Base-by-base conservation (phyloP, 2,329 filamentous ascomycete genomes). In the Helicocarpus griseus region DNA sequence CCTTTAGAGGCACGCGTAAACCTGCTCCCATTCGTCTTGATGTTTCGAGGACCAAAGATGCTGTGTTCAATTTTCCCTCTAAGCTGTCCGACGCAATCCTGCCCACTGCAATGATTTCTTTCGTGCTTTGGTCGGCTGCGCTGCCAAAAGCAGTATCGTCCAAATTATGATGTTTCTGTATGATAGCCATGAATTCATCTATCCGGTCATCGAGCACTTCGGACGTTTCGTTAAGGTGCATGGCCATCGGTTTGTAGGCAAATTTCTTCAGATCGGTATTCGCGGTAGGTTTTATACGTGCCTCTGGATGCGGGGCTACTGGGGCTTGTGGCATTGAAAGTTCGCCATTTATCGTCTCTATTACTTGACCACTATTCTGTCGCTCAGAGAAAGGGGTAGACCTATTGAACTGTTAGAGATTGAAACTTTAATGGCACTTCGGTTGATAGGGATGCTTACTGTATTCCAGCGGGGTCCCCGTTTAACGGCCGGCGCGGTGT, bases 201-300 rank as follows among this genome's bases (percentile, higher is more conserved):
- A 98, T 96, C 60, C 89, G 80, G 69, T 97, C 91, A 69, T 98
- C 93, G 6, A 97, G 78, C 41, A 95, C 87, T 67, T 95, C 90
- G 4, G 91, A 95, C 0, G 89, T 83, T 65, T 96, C 90, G 4
- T 88, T 90, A 5, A 93, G 77, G 63, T 95, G 95, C 89, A 97
- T 95, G 2, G 88, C 86, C 76, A 97, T 84, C 1, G 89, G 87
- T 64, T 90, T 93, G 70, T 97, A 98, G 1, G 77, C 82, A 59
- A 96, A 85, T 66, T 95, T 96, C 66, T 90, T 89, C 62, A 89
- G 79, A 65, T 97, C 91, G 1, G 89, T 91, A 54, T 87, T 87
- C 2, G 89, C 87, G 5, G 85, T 90, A 19, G 95, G 77, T 64
- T 87, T 90, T 65, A 97, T 82, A 48, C 93, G 85, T 14, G 88